A percentile compares a stretch with the other conserved stretches of the same genome.
Evolutionary conservation across 2,329 filamentous ascomycete species (phyloP).

Genomic region (Diplodia sapinea): DNA sequence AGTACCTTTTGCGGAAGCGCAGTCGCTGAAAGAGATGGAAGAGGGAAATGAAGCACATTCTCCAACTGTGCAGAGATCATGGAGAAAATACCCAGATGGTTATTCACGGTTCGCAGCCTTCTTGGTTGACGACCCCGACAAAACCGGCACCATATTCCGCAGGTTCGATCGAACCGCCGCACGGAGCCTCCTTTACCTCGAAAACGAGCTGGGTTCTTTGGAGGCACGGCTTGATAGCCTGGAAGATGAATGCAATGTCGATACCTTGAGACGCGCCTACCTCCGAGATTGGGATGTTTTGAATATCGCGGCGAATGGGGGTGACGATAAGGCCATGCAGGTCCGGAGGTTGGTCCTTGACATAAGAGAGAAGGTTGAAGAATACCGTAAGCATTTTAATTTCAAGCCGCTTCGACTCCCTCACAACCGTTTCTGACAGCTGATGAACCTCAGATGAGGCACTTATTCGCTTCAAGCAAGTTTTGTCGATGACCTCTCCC

Average conservation of each 20-base stretch:
- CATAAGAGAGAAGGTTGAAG: neutral
- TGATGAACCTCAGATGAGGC: neutral
- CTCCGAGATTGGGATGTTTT: neutral
- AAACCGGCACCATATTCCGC: constrained; percentile 9
- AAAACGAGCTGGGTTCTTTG: constrained; percentile 18
- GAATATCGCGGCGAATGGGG: neutral
- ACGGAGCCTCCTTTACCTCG: constrained; percentile 16
- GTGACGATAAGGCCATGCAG: neutral
- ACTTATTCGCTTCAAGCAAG: constrained; percentile 11
- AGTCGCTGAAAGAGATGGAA: neutral
- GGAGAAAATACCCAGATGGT: neutral
- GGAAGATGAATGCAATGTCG: neutral
- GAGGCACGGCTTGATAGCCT: neutral
- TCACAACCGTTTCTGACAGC: neutral
- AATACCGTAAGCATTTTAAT: neutral
- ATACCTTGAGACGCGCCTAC: neutral
- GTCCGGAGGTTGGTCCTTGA: neutral
- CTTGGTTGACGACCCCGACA: neutral
- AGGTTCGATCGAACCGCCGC: constrained; percentile 27
- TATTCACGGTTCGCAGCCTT: neutral
- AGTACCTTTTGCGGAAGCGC: neutral
- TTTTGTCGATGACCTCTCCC: constrained; percentile 11
- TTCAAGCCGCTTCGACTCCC: too few species aligned
- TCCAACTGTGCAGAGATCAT: neutral
- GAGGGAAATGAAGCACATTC: neutral